Evolutionary conservation across 768 basidiomycete genomes (phyloP), one percentile per base, ranked within the genome.

Genomic region (Lentinula sp.): DNA sequence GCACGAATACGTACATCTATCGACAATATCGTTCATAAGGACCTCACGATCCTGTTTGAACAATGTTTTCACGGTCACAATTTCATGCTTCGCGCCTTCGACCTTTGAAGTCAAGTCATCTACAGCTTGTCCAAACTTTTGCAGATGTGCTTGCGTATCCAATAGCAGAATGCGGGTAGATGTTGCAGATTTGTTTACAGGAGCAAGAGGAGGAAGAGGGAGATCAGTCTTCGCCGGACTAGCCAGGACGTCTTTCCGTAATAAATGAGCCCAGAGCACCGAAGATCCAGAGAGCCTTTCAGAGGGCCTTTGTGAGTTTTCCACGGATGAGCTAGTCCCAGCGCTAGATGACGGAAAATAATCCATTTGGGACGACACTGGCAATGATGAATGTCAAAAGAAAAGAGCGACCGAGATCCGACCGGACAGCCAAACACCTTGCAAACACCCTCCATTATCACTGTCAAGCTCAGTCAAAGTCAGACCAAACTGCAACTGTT

Each of bases 141-240:
- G 87, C 39, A 91, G 77, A 63, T 85, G 83, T 21, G 80, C 81
- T 60, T 89, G 87, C 0, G 87, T 89, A 68, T 91, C 89, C 64
- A 90, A 83, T 21, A 91, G 73, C 11, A 91, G 78, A 65, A 90
- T 79, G 43, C 88, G 82, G 74, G 86, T 86, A 5, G 89, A 87
- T 3, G 88, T 87, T 11, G 80, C 83, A 9, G 81, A 80, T 65
- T 81, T 89, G 73, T 91, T 88, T 32, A 81, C 65, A 4, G 88
- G 85, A 10, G 76, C 75, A 45, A 77, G 63, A 10, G 81, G 78
- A n/a, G 80, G 74, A 6, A 72, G 60, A 7, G 74, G 65, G 60
- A 68, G 39, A 37, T 70, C 52, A 15, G 72, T 4, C 32, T 48
- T 49, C 46, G 21, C 8, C 21, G 32, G 43, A 45, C 15, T 21